phyloP scores from a whole-genome alignment of 306 rosid genomes.

The Pterocarpus santalinus region DNA sequence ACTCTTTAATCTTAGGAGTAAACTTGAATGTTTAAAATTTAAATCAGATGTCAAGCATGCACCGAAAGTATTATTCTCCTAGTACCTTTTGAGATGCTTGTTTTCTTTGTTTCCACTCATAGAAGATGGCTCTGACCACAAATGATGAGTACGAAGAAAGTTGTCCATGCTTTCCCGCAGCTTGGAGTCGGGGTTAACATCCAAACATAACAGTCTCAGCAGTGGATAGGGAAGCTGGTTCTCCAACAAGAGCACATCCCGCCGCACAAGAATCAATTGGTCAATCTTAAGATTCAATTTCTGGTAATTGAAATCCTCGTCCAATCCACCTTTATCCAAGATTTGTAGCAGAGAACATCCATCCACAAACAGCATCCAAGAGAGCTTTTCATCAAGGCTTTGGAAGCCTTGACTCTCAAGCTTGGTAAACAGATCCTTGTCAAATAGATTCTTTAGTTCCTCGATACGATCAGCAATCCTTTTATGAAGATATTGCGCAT shows the following conservation, averaged over 20 bases:
- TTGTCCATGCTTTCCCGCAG: not conserved
- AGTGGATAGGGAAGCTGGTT: conserved; percentile 24
- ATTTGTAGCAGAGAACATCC: conserved; percentile 15
- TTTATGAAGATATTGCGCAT: not conserved
- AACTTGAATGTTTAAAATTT: too few relatives aligned
- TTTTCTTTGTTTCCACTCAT: too few relatives aligned
- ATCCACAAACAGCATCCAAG: conserved; percentile 9
- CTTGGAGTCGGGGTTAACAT: not conserved
- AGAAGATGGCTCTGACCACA: not conserved
- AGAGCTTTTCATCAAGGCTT: not conserved
- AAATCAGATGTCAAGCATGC: too few relatives aligned
- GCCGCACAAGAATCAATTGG: not conserved
- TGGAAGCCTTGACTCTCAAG: not conserved
- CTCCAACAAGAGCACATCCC: conserved; percentile 35
- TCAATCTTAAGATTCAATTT: not conserved
- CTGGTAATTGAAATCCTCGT: not conserved
- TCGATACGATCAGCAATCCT: not conserved
- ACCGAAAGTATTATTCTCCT: too few relatives aligned
- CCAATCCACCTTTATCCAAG: not conserved
- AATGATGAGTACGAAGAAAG: not conserved
- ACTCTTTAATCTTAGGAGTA: too few relatives aligned
- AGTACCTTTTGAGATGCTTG: too few relatives aligned
- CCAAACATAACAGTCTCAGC: not conserved
- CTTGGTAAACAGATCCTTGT: not conserved
- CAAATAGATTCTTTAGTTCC: not conserved